Evolutionary conservation across 2,329 filamentous ascomycete species (phyloP), one percentile per base, ranked within the genome.

Genomic region (Xylaria sp.): DNA sequence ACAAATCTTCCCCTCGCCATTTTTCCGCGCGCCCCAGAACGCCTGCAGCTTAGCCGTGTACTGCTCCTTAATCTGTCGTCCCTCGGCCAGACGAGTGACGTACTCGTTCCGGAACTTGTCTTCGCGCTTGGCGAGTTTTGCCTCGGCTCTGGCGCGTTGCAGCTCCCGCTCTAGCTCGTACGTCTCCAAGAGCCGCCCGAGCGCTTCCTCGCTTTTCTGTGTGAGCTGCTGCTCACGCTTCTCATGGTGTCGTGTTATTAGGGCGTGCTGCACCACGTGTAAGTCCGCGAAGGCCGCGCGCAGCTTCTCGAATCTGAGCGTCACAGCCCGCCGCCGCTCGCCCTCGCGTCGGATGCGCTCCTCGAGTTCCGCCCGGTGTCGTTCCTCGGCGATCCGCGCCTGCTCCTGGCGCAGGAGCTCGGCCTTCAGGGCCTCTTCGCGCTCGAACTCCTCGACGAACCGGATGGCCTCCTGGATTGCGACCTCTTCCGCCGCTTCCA

Each of bases 381-480:
- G 78, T 70, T 82, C 80, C 56, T 80, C 78, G 8, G 80, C 79
- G 8, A 77, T 52, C 9, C 77, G 76, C 50, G 78, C 78, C 65
- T 80, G 79, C 61, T 83, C 81, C 43, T 79, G 77, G 1, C 79
- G 78, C 36, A 79, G 73, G 45, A 80, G 73, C 70, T 82, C 82
- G 4, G 78, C 79, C 67, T 81, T 81, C 53, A 76, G 77, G 0
- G 80, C 81, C 72, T 85, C 82, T 62, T 83, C 80, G 20, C 79
- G 79, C 76, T 86, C 83, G 64, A 83, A 82, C 57, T 84, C 83
- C 52, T 80, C 85, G 4, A 88, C 82, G 46, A 81, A 77, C 3
- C 81, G 76, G 1, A 87, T 72, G 5, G 83, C 81, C 25, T 81
- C 78, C 2, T 77, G 74, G 12, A 80, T 58, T 72, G 80, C 82